Percentiles rank a stretch among this genome's conserved stretches.
phyloP scores from a whole-genome alignment of 306 rosid species.

The Lathyrus sativus region DNA sequence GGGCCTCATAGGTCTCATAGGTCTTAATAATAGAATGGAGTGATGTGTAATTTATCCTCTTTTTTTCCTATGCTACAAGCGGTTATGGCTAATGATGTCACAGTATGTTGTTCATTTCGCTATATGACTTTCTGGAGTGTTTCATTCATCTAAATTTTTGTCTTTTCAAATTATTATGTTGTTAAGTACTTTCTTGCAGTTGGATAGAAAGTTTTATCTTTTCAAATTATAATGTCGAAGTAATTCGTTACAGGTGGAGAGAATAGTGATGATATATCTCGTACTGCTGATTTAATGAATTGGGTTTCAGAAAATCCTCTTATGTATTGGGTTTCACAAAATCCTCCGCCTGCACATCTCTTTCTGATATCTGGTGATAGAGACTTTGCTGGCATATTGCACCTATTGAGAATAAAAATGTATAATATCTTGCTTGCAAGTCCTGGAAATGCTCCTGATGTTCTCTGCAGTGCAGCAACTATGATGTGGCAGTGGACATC shows the following conservation, averaged over 20 bases:
- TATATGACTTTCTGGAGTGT: neutral
- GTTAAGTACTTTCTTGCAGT: too few species aligned
- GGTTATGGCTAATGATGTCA: constrained; percentile 8
- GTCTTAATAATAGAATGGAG: neutral
- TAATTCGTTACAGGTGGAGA: constrained; percentile 80
- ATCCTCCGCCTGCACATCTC: constrained; percentile 97
- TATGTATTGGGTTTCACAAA: constrained; percentile 86
- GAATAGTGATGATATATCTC: constrained; percentile 79
- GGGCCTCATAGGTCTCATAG: too few species aligned
- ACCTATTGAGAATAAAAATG: constrained; percentile 80
- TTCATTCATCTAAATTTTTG: constrained; percentile 12
- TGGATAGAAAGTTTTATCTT: too few species aligned
- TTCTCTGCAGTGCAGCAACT: constrained; percentile 86
- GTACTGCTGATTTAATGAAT: constrained; percentile 71
- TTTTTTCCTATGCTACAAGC: neutral
- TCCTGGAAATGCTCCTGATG: constrained; percentile 53
- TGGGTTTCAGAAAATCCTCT: too few species aligned
- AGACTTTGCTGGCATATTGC: constrained; percentile 73
- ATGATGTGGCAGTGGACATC: constrained; percentile 88
- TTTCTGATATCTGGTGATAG: constrained; percentile 78
- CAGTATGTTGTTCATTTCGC: constrained; percentile 13
- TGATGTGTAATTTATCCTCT: neutral
- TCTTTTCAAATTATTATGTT: constrained; percentile 12
- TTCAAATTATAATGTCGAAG: too few species aligned
- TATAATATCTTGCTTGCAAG: constrained; percentile 84